phyloP scores from a whole-genome alignment of 768 basidiomycete species.

The Flagelloscypha sp. region DNA sequence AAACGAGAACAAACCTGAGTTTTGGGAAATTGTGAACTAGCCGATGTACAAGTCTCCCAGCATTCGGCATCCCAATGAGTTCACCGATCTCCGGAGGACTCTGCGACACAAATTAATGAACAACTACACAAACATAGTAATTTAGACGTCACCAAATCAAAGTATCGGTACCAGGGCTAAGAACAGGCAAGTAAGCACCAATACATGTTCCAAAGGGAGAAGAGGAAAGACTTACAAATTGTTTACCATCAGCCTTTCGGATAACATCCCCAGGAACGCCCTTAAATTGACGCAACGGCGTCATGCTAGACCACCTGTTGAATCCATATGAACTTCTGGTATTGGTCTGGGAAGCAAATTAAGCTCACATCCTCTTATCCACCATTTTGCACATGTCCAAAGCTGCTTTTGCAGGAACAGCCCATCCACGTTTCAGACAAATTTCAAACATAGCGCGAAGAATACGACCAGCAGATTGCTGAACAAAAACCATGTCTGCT shows the following conservation, averaged over 20 bases:
- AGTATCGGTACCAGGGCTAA: slow-evolving; percentile 94
- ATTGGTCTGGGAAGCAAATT: background rate
- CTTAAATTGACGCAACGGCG: slow-evolving; percentile 92
- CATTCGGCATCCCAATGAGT: slow-evolving; percentile 87
- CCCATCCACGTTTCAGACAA: slow-evolving; percentile 97
- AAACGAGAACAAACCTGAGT: slow-evolving; percentile 51
- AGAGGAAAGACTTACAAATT: slow-evolving; percentile 63
- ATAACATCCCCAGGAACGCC: slow-evolving; percentile 80
- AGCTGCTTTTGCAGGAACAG: slow-evolving; percentile 83
- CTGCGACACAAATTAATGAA: slow-evolving; percentile 17
- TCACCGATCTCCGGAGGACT: slow-evolving; percentile 90
- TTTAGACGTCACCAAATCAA: slow-evolving; percentile 54
- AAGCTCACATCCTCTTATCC: slow-evolving; percentile 66
- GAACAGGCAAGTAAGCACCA: slow-evolving; percentile 4
- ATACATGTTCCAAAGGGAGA: background rate
- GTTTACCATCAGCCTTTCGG: slow-evolving; percentile 90
- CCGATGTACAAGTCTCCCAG: slow-evolving; percentile 84
- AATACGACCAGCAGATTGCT: slow-evolving; percentile 95
- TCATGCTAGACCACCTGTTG: slow-evolving; percentile 94
- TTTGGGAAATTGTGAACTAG: slow-evolving; percentile 97
- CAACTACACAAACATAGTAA: background rate
- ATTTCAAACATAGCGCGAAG: slow-evolving; percentile 97
- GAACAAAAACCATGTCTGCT: slow-evolving; percentile 93
- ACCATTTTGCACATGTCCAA: slow-evolving; percentile 96
- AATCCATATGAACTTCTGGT: background rate